A percentile compares a stretch with the other conserved stretches of the same genome.
Conservation (phyloP, 2,329 filamentous ascomycete species). For the Pyrenophora seminiperda region DNA sequence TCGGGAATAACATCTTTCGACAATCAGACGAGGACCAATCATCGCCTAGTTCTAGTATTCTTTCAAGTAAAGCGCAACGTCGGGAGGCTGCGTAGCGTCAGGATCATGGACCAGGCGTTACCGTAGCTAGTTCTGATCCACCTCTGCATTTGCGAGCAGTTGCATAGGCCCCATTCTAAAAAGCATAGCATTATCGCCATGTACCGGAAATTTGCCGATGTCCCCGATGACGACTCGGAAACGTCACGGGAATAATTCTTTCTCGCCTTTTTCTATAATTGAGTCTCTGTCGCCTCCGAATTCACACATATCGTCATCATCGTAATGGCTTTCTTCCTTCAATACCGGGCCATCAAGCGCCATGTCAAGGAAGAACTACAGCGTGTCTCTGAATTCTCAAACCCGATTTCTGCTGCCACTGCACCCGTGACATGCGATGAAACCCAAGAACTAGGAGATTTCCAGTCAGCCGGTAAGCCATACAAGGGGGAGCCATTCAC, state of each 20-base stretch:
- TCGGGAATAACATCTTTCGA: background rate
- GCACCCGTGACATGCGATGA: background rate
- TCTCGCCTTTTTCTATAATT: too few relatives aligned
- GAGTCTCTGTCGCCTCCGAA: too few relatives aligned
- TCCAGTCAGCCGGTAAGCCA: background rate
- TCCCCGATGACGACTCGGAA: background rate
- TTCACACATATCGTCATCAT: background rate
- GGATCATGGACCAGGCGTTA: slow-evolving; percentile 5
- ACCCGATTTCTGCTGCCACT: background rate
- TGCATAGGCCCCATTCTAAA: slow-evolving; percentile 4
- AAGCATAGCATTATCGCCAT: background rate
- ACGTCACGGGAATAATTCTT: slow-evolving; percentile 3
- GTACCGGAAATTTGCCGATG: background rate
- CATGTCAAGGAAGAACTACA: slow-evolving; percentile 7
- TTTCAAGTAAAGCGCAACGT: background rate
- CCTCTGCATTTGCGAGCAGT: slow-evolving; percentile 3
- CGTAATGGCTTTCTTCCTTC: slow-evolving; percentile 10
- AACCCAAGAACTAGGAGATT: background rate
- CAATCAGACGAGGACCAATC: background rate
- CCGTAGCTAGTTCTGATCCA: slow-evolving; percentile 5
- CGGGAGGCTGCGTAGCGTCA: background rate
- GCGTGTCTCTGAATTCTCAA: slow-evolving; percentile 3
- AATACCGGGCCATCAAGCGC: slow-evolving; percentile 1
- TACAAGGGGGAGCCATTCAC: slow-evolving; percentile 4
- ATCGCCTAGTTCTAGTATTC: background rate